Conservation (phyloP, 176 grass and related monocot genomes). For the Bonia amplexicaulis region DNA sequence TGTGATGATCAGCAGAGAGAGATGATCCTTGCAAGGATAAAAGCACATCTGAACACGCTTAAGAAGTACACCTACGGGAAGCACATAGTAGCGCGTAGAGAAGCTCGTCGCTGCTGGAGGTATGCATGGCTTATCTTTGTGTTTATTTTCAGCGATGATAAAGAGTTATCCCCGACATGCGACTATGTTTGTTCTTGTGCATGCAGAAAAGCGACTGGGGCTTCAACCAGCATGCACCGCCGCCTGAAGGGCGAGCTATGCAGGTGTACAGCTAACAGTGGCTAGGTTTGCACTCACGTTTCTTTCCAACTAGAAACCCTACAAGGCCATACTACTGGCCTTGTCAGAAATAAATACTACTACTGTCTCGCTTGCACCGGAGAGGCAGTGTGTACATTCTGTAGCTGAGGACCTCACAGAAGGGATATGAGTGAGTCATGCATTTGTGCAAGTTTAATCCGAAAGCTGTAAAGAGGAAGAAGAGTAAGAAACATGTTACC, state of each 20-base stretch:
- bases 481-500: conserved; percentile 36
- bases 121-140: conserved; percentile 6
- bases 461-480: conserved; percentile 52
- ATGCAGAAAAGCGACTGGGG: conserved; percentile 62
- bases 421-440: conserved; percentile 25
- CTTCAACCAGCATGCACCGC: conserved; percentile 49
- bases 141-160: background rate
- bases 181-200: background rate
- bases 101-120: conserved; percentile 87
- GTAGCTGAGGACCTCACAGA: conserved; percentile 39
- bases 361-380: conserved; percentile 41
- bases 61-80: conserved; percentile 93
- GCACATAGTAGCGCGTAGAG: conserved; percentile 81
- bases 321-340: conserved; percentile 29
- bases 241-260: conserved; percentile 31
- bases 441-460: conserved; percentile 23
- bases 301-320: conserved; percentile 44
- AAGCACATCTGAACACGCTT: conserved; percentile 76
- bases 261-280: conserved; percentile 87
- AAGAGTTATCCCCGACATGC: background rate
- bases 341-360: conserved; percentile 43
- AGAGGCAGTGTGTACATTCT: conserved; percentile 55
- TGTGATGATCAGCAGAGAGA: conserved; percentile 84
- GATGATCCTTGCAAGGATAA: conserved; percentile 77
- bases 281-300: conserved; percentile 51